Conservation (phyloP, 345 rosid genomes). For the Populus alba region DNA sequence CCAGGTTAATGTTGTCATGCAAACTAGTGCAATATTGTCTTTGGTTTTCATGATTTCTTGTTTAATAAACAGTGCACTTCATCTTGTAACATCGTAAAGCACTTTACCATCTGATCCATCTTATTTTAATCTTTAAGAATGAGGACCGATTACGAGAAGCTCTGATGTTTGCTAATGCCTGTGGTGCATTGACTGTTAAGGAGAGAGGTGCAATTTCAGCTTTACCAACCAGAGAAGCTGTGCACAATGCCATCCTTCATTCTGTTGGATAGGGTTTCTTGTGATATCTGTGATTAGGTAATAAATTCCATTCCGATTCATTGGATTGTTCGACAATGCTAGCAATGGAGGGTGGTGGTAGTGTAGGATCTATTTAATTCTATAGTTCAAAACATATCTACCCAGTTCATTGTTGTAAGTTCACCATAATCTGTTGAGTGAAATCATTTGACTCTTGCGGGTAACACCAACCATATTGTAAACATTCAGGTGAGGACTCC, state of each 20-base stretch:
- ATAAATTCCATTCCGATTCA: background rate
- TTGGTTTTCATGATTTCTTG: background rate
- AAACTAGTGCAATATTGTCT: background rate
- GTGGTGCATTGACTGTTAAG: constrained; percentile 87
- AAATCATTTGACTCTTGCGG: background rate
- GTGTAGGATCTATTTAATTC: background rate
- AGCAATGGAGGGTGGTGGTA: background rate
- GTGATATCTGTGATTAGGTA: background rate
- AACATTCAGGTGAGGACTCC: background rate
- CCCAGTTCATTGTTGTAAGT: background rate
- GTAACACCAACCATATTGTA: background rate
- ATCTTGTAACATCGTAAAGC: background rate
- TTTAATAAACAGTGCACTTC: too few relatives aligned
- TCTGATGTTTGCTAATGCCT: constrained; percentile 78
- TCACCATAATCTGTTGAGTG: background rate
- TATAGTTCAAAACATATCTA: background rate
- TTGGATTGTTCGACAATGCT: constrained; percentile 4
- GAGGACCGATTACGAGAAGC: constrained; percentile 70
- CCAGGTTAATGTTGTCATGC: background rate
- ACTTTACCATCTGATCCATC: background rate
- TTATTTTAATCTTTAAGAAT: constrained; percentile 40
- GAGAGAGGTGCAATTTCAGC: constrained; percentile 96
- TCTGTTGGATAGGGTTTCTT: constrained; percentile 29
- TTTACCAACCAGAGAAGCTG: constrained; percentile 76
- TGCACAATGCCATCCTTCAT: constrained; percentile 47